Percentiles rank a stretch among this genome's conserved stretches.
These are phyloP conservation scores for Catunica adiposa DNA, from an alignment of 2,329 filamentous ascomycete species.

Conservation along the genomic window DNA sequence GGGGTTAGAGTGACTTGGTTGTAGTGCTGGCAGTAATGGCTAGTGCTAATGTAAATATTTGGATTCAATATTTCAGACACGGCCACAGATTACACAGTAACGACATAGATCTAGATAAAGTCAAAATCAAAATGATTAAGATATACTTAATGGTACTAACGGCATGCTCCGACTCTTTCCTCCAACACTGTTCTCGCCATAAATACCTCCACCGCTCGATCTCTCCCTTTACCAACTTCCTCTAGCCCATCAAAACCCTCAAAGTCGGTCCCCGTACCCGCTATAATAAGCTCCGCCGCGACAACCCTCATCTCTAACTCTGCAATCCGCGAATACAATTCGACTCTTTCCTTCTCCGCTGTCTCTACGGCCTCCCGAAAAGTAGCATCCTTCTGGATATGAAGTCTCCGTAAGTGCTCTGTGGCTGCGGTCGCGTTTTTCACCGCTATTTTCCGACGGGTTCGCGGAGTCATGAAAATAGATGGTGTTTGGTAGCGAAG, in stretches of 20 bases:
- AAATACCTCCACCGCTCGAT: neutral
- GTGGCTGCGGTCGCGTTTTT: neutral
- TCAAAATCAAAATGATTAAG: neutral
- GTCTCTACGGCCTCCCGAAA: neutral
- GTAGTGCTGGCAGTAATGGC: too few species aligned
- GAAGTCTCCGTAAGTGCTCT: neutral
- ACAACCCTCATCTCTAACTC: constrained; percentile 6
- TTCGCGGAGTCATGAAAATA: neutral
- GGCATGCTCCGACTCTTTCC: neutral
- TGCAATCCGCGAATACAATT: neutral
- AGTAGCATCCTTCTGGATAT: neutral
- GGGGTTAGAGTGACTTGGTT: constrained; percentile 38
- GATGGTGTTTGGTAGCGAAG: neutral
- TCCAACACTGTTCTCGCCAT: neutral
- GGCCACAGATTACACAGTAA: neutral
- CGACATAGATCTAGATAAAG: neutral
- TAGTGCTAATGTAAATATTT: neutral
- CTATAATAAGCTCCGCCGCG: neutral
- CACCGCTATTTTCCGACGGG: neutral
- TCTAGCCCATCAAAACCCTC: constrained; percentile 3
- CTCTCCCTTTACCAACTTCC: neutral
- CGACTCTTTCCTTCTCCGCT: neutral
- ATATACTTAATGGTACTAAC: too few species aligned
- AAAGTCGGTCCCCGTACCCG: neutral
- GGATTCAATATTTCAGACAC: too few species aligned